Evolutionary conservation across 768 basidiomycete species (phyloP).

Genomic region (Amyloporia xantha): DNA sequence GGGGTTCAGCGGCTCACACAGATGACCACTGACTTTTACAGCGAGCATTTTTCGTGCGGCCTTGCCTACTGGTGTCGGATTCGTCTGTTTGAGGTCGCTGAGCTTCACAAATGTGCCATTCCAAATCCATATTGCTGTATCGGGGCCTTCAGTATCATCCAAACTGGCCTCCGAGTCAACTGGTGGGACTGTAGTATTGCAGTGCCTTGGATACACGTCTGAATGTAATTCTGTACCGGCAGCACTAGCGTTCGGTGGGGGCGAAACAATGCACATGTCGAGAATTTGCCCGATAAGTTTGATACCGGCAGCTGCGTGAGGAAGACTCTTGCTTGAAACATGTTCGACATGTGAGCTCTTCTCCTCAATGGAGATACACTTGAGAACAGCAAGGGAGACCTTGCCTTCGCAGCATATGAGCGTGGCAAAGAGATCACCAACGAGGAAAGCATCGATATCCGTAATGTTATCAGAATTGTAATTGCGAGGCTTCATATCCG

Average conservation of each 20-base stretch:
- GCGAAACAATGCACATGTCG: neutral
- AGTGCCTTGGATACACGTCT: no score
- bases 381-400: constrained; percentile 6
- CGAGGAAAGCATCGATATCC: constrained; percentile 4
- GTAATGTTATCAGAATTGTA: neutral
- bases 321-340: neutral
- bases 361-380: constrained; percentile 8
- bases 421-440: constrained; percentile 10
- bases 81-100: neutral
- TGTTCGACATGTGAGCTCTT: neutral
- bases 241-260: no score
- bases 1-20: constrained; percentile 7
- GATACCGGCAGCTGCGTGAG: constrained; percentile 6
- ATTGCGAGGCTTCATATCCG: constrained; percentile 1
- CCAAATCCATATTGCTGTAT: no score
- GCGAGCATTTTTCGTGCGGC: constrained; percentile 3
- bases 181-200: no score
- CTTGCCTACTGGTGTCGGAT: no score
- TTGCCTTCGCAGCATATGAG: constrained; percentile 3
- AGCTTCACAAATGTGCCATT: no score
- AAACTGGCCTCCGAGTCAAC: neutral
- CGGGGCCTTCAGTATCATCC: no score
- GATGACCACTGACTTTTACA: constrained; percentile 5
- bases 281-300: constrained; percentile 8
- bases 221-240: no score